Evolutionary conservation across 2,329 filamentous ascomycete genomes (phyloP).

Genomic region (Aspergillus cejpii): DNA sequence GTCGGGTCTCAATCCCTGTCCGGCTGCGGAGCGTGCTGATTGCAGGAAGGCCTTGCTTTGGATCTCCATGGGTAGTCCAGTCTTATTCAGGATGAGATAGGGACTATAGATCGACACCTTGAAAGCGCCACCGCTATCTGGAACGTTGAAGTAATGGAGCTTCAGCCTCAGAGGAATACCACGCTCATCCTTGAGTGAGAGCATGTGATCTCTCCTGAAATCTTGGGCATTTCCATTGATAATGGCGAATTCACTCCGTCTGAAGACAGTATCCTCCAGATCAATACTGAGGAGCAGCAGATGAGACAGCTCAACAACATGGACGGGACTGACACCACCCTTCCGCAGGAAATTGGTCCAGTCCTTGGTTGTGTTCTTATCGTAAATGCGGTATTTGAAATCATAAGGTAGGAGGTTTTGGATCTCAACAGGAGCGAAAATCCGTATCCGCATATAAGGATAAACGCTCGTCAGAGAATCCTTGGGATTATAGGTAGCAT

Average conservation of each 20-base stretch:
- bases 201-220: constrained; percentile 71
- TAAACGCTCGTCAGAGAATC: constrained; percentile 80
- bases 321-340: constrained; percentile 91
- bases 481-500: constrained; percentile 74
- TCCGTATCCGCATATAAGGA: constrained; percentile 86
- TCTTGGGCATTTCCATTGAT: constrained; percentile 87
- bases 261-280: constrained; percentile 93
- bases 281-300: constrained; percentile 86
- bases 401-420: constrained; percentile 95
- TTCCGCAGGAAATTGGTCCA: constrained; percentile 98
- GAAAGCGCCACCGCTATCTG: constrained; percentile 90
- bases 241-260: constrained; percentile 91
- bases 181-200: constrained; percentile 78
- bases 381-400: constrained; percentile 98
- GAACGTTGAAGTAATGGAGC: constrained; percentile 84
- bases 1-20: constrained; percentile 60
- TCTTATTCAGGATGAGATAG: constrained; percentile 93
- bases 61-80: constrained; percentile 78
- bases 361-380: constrained; percentile 97
- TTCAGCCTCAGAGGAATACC: constrained; percentile 72
- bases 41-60: constrained; percentile 85
- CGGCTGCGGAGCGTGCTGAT: constrained; percentile 72
- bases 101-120: constrained; percentile 92
- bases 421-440: constrained; percentile 86
- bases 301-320: constrained; percentile 93